A percentile compares a stretch with the other conserved stretches of the same genome.
Evolutionary conservation across 2,329 filamentous ascomycete species (phyloP).

Genomic region (Gliomastix tumulicola): DNA sequence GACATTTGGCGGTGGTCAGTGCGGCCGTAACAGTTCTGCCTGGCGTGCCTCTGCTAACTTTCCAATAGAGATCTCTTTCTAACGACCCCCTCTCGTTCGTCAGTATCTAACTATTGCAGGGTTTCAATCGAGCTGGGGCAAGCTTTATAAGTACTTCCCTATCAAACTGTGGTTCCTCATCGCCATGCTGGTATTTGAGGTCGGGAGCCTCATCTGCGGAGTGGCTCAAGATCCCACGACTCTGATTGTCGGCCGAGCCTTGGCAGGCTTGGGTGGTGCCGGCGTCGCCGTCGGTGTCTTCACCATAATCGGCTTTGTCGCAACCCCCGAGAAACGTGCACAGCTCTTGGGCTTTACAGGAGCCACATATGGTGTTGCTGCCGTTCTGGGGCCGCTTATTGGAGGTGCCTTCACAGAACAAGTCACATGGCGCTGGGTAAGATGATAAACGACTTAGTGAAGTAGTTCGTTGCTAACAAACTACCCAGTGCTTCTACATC

Average conservation of each 20-base stretch:
- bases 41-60: no score
- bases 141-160: slow-evolving; percentile 5
- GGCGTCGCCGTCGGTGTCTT: slow-evolving; percentile 1
- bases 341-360: slow-evolving; percentile 10
- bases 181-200: slow-evolving; percentile 5
- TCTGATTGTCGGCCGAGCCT: slow-evolving; percentile 6
- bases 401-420: slow-evolving; percentile 15
- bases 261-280: slow-evolving; percentile 2
- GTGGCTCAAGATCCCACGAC: slow-evolving; percentile 4
- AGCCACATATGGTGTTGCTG: slow-evolving; percentile 13
- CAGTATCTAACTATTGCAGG: neutral
- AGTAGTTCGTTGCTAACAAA: no score
- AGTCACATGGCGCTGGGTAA: slow-evolving; percentile 16
- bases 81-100: no score
- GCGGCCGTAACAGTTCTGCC: slow-evolving; percentile 31
- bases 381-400: slow-evolving; percentile 13
- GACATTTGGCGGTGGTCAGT: slow-evolving; percentile 11
- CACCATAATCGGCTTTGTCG: slow-evolving; percentile 1
- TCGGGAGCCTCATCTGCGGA: slow-evolving; percentile 7
- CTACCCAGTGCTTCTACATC: slow-evolving; percentile 17
- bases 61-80: no score
- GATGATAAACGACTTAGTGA: no score
- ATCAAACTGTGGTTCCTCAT: slow-evolving; percentile 5
- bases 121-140: slow-evolving; percentile 5
- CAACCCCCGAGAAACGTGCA: slow-evolving; percentile 1